These are phyloP conservation scores for Apium graveolens DNA, from an alignment of 129 eudicot species.

Conservation along the genomic window DNA sequence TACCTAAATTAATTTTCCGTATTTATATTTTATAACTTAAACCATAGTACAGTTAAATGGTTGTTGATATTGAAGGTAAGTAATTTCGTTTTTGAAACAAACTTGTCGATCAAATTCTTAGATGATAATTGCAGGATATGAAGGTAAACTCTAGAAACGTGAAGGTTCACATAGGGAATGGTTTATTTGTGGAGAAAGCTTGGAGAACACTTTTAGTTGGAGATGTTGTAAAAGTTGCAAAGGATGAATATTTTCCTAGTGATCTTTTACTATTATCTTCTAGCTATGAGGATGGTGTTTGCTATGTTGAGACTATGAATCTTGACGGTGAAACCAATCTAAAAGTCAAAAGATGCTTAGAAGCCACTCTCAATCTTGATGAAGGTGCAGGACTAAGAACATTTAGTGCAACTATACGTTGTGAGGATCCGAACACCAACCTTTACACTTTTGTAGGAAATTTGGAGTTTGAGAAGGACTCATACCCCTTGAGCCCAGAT, in stretches of 20 bases:
- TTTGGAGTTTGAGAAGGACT: slow-evolving; percentile 33
- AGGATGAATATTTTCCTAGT: slow-evolving; percentile 45
- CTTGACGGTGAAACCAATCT: slow-evolving; percentile 54
- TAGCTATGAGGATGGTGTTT: slow-evolving; percentile 50
- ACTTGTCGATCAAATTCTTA: not conserved
- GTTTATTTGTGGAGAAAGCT: slow-evolving; percentile 25
- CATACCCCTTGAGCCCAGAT: slow-evolving; percentile 23
- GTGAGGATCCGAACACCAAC: slow-evolving; percentile 53
- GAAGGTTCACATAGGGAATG: slow-evolving; percentile 37
- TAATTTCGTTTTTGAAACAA: not conserved
- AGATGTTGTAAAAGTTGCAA: slow-evolving; percentile 37
- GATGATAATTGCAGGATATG: slow-evolving; percentile 25
- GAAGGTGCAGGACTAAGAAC: slow-evolving; percentile 21
- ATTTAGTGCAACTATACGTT: slow-evolving; percentile 32
- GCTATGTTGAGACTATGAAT: slow-evolving; percentile 53
- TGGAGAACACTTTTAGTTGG: slow-evolving; percentile 45
- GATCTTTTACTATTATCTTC: slow-evolving; percentile 42
- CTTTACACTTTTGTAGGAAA: slow-evolving; percentile 48
- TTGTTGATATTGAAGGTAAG: not conserved
- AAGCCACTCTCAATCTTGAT: slow-evolving; percentile 30
- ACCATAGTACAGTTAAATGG: not conserved
- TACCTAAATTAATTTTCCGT: not conserved
- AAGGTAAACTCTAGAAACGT: slow-evolving; percentile 46
- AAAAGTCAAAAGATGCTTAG: slow-evolving; percentile 47
- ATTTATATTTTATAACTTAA: not conserved